A percentile compares a stretch with the other conserved stretches of the same genome.
Evolutionary conservation across 2,329 filamentous ascomycete species (phyloP).

Genomic region (Chaetomiaceae sp.): DNA sequence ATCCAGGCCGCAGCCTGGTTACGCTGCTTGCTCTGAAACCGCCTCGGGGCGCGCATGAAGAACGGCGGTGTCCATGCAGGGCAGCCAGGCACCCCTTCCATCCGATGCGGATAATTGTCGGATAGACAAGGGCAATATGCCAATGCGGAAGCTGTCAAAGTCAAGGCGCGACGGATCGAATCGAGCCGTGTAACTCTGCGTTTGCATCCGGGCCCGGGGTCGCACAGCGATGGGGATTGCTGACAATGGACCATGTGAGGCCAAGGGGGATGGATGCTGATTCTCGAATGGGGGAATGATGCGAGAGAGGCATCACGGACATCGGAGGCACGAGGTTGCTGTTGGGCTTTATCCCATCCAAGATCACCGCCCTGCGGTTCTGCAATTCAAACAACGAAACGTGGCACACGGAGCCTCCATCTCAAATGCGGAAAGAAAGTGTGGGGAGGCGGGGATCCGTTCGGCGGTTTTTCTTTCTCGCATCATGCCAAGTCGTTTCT

Average conservation of each 20-base stretch:
- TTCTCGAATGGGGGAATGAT: too few species aligned
- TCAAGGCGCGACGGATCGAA: constrained; percentile 24
- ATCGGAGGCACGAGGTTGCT: too few species aligned
- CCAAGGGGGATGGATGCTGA: not conserved
- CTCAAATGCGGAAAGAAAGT: too few species aligned
- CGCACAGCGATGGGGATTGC: constrained; percentile 12
- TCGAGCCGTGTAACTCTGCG: constrained; percentile 24
- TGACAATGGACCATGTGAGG: constrained; percentile 7
- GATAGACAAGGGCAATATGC: constrained; percentile 19
- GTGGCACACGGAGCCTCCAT: too few species aligned
- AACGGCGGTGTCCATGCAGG: constrained; percentile 11
- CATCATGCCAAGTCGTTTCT: too few species aligned
- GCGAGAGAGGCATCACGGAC: too few species aligned
- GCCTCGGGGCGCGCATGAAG: not conserved
- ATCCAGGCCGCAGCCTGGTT: constrained; percentile 1
- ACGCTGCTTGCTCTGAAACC: not conserved
- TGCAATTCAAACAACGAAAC: too few species aligned
- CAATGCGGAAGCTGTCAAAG: constrained; percentile 21
- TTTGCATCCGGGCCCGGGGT: constrained; percentile 7
- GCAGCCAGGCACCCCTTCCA: constrained; percentile 9
- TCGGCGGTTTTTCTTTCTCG: too few species aligned
- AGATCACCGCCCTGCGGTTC: too few species aligned
- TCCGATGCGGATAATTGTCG: constrained; percentile 21
- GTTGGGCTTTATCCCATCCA: too few species aligned
- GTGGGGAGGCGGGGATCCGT: too few species aligned